Base-by-base conservation (phyloP, 768 basidiomycete species). In the Suillus hirtellus region DNA sequence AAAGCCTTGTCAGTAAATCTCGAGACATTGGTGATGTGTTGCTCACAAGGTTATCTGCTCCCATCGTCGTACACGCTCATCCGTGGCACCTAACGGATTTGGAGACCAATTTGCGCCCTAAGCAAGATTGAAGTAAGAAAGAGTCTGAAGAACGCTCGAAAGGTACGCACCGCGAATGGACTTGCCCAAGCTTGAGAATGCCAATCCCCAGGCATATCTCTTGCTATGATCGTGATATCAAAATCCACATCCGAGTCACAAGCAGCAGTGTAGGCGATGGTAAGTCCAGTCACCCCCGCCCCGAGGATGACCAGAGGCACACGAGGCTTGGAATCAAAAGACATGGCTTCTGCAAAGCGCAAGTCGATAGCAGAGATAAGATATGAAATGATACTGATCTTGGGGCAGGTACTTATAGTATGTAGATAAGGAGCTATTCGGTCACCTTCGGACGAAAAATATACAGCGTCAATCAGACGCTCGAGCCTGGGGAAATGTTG, bases 51-150 rank as follows among this genome's bases (percentile, higher is more conserved):
- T 78, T 31, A 67, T 62, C 49, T 65, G 66, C 63, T 84, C 82
- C 78, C 81, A 80, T 47, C 69, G 65, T 35, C 73, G 66, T 15
- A 73, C 68, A 27, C 76, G 76, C 53, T 68, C 73, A 53, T 81
- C 77, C 11, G 65, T 70, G 14, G 63, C 72, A 12, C 72, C 74
- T 49, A 79, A 73, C 12, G 81, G 76, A 61, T 78, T 68, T 12
- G 82, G 83, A 9, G 77, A 75, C 82, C 82, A 84, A 62, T 77
- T 77, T 34, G 81, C 82, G n/a, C 81, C 82, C 82, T 83, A 60
- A 2, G 3, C 19, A 37, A 52, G 50, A n/a, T 12, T 14, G 19
- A 35, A 64, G 19, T 44, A 60, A 50, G 19, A 15, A 21, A 50
- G 52, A 21, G 47, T 21, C 43, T 34, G 15, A 21, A n/a, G 62